Base-by-base conservation (phyloP, 257 asterid genomes). In the Solanum bulbocastanum region DNA sequence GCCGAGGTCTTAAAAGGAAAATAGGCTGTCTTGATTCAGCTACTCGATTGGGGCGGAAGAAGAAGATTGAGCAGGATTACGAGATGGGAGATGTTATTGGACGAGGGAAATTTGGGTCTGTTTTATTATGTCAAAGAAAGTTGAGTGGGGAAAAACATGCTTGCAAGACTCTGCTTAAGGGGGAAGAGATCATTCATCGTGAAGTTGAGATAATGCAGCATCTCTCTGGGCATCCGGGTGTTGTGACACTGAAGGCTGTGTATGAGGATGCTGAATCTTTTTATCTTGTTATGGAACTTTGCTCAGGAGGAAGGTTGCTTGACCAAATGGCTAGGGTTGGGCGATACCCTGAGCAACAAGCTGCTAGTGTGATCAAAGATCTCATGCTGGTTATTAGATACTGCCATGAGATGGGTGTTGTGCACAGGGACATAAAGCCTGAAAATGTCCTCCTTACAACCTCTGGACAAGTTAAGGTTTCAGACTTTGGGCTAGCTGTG, bases 171-270 rank as follows among this genome's bases (percentile, higher is more conserved):
- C 83, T 96, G 93, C 86, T 84, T 27, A 96, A 96, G 88, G 95
- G 96, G 84, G 98, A 96, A 93, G 98, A 95, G 90, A 94, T 93
- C 90, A 98, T 96, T 32, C 98, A 96, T 75, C 92, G 98, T 20
- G 98, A 96, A 89, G 98, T 96, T 89, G 98, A 96, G 93, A 96
- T 96, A 90, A 96, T 96, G 98, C 98, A 96, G 91, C 98, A 96
- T 88, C 94, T 96, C 8, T 96, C 98, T 6, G 98, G 98, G 74
- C 96, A 96, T 89, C 98, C 93, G 1, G 96, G 98, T 60, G 93
- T 96, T 33, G 98, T 96, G 91, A 93, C 98, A 3, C 82, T 96
- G 82, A 93, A 94, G 87, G 94, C 98, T 5, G 98, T 96, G 65
- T 96, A 94, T 87, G 98, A 95, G 89, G 98, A 96, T 89, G 88